These are phyloP conservation scores for Drechslerella stenobrocha DNA, from an alignment of 2,329 filamentous ascomycete genomes.

Conservation along the genomic window DNA sequence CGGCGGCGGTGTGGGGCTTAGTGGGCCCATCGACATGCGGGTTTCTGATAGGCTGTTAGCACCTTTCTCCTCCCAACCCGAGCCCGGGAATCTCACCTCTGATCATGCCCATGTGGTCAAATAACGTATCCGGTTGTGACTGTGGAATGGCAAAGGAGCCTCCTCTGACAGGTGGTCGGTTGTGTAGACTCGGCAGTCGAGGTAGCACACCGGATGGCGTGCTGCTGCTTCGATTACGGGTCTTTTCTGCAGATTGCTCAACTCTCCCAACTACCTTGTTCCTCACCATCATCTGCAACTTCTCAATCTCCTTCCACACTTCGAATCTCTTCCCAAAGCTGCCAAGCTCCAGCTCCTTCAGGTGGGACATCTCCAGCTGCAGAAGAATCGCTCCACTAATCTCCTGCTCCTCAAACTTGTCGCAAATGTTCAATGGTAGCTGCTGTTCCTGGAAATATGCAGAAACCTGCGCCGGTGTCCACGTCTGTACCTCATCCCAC, in stretches of 20 bases:
- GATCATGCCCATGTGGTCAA: constrained; percentile 33
- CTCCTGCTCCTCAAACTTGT: constrained; percentile 93
- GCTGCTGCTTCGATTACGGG: constrained; percentile 50
- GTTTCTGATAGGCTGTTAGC: constrained; percentile 32
- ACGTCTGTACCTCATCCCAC: constrained; percentile 72
- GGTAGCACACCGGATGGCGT: constrained; percentile 51
- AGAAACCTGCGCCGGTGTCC: constrained; percentile 80
- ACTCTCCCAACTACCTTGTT: too few relatives aligned
- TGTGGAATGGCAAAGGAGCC: constrained; percentile 31
- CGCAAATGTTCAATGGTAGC: constrained; percentile 85
- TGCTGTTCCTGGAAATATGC: constrained; percentile 84
- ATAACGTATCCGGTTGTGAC: constrained; percentile 27
- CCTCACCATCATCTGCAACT: constrained; percentile 48
- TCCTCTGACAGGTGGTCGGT: constrained; percentile 48
- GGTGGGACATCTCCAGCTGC: constrained; percentile 52
- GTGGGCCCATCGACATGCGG: constrained; percentile 26
- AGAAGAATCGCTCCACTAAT: constrained; percentile 91
- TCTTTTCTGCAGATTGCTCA: constrained; percentile 34
- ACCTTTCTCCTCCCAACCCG: not conserved
- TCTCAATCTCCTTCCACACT: constrained; percentile 53
- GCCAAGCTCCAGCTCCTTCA: constrained; percentile 52
- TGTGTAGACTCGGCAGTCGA: constrained; percentile 52
- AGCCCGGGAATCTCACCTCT: constrained; percentile 24
- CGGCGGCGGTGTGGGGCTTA: constrained; percentile 19
- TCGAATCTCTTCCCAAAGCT: constrained; percentile 53